Evolutionary conservation across 257 asterid species (phyloP), one percentile per base, ranked within the genome.

Genomic region (Echites panduratus): DNA sequence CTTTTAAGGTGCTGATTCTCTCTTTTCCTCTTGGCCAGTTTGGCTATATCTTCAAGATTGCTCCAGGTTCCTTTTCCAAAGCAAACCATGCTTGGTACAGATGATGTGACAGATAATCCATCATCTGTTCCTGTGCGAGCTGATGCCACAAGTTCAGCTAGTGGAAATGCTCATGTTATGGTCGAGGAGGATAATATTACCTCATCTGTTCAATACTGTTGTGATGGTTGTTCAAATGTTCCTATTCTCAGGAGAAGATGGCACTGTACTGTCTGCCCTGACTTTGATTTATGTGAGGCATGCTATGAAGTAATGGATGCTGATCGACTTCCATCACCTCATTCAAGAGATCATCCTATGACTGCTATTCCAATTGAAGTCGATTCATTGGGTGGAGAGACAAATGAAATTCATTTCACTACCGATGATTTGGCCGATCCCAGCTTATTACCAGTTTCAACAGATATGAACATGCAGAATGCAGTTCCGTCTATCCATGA

Each of bases 11-110:
- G 76, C 83, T 85, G 35, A 79, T 79, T 7, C 73, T 75, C 69
- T 77, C 68, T 84, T 65, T 73, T 72, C 76, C 73, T 54, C 68
- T 38, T 82, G 59, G 14, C 74, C 96, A 95, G 99, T 92, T 78
- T 95, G 94, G 99, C 99, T n/a, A 89, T 95, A 82, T 90, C 98
- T 69, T 95, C 99, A 77, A 87, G 98, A 82, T 76, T 95, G 83
- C 97, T 95, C 80, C 99, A 95, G 86, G 99, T 95, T 80, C 99
- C 99, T 49, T 95, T 95, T 81, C 99, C 99, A 78, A 95, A 95
- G 91, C 99, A 95, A 81, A 90, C 93, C 7, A 95, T 95, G 97
- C 79, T 92, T 61, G 98, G 93, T 61, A 74, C 88, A 32, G 99
- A 95, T 81, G 96, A 95, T 69, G 82, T 79, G n/a, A 70, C 79